Base-by-base conservation (phyloP, 192 early-diverging fungal genomes). In the Anaeromyces robustus region DNA sequence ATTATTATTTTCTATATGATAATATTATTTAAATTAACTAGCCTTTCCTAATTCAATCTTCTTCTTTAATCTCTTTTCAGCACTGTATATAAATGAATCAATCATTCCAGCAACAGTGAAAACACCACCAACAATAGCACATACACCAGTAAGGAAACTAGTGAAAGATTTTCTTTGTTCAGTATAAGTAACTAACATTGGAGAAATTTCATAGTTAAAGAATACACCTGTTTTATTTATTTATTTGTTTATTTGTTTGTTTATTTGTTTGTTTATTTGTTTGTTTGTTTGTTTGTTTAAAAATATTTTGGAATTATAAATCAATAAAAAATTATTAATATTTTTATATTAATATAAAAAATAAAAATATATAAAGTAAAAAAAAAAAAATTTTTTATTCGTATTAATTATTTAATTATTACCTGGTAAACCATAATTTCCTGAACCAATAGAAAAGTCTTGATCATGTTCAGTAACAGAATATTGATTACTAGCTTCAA, bases 151-250 rank as follows among this genome's bases (percentile, higher is more conserved):
- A 30, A 98, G 82, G 85, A 98, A 95, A 77, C 92, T 92, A n/a
- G 90, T 88, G 80, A 98, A 92, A 22, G 96, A 94, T 80, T 92
- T 91, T 43, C 89, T 87, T 77, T 90, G 88, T 86, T 98, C 94
- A 11, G 86, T 88, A 83, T 97, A 94, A 32, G 92, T 92, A 77
- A 98, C 93, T 77, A 94, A 87, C 97, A 98, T 97, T 4, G 97
- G 96, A 30, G 96, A 97, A 78, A 98, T 98, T 43, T 98, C 97
- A 86, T 92, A 94, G 83, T 94, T 93, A 85, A 98, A 94, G 82
- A 95, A 96, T 32, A 98, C 90, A 31, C 96, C 96, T 86, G 89
- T 82, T 41, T 41, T 14, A 80, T 31, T 16, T 68, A 7, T 43
- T 30, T 80, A 7, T 80, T 43, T 43, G n/a, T n/a, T n/a, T n/a